Evolutionary conservation across 2,329 filamentous ascomycete species (phyloP), one percentile per base, ranked within the genome.

Genomic region (Neoscytalidium dimidiatum): DNA sequence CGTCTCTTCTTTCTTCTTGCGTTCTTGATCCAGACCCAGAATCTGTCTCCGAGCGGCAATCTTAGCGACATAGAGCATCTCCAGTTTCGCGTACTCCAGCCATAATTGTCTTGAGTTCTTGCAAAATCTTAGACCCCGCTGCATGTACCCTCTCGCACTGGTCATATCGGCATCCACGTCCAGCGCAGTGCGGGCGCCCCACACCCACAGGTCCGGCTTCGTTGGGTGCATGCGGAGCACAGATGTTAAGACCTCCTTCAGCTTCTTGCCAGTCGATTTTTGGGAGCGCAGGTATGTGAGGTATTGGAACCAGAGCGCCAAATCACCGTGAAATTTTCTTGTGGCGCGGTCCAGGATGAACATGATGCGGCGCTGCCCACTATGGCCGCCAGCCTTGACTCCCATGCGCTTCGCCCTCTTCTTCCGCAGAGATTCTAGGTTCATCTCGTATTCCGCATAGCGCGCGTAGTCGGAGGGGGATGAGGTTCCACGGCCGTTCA

Each of bases 1-100:
- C 9, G 21, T 26, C 46, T 78, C 77, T 67, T 85, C 75, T 57
- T 77, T 78, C 52, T 73, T 73, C 52, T 74, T 79, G 69, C 75
- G 78, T 60, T 75, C 75, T 61, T 77, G 71, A 68, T 89, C 87
- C 65, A 91, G 75, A 3, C 88, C 89, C 64, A 92, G 74, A 63
- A 91, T 86, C 70, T 84, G 84, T 77, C 89, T 88, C 75, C 92
- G 87, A 67, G 87, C 87, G 66, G 91, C 88, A 73, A 98, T 88
- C 79, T 91, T 93, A 60, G 86, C 88, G 64, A 98, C 83, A 83
- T 96, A 98, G 68, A 95, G 90, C 88, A 97, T 92, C 82, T 99
- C 95, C 73, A 94, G 85, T 73, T 91, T 90, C 8, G 91, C 90
- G 75, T 97, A 98, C 79, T 97, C 92, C 35, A 96, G 75, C 93